These are phyloP conservation scores for Cyberlindnera nakhonratchasimensis DNA, from an alignment of 805 yeast genomes.

Conservation along the genomic window DNA sequence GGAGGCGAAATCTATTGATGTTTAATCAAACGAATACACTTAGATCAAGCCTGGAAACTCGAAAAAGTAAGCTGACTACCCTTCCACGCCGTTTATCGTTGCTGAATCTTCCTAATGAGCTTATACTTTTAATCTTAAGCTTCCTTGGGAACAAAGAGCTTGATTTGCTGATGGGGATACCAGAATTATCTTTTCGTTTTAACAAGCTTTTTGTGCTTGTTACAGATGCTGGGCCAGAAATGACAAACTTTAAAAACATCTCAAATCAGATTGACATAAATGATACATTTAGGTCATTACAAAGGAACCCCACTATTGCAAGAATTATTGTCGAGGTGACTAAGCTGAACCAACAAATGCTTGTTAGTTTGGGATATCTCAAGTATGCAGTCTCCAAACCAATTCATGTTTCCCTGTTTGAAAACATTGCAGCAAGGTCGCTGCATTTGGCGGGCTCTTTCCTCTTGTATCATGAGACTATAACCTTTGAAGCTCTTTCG, in stretches of 20 bases:
- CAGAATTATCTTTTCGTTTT: neutral
- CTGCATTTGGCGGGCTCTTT: neutral
- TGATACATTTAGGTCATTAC: neutral
- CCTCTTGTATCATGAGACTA: neutral
- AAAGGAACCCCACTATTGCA: neutral
- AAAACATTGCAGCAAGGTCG: neutral
- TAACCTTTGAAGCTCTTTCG: neutral
- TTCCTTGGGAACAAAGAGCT: neutral
- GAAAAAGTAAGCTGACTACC: no score
- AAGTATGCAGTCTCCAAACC: neutral
- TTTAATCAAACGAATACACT: no score
- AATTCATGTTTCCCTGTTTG: neutral
- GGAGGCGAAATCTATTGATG: no score
- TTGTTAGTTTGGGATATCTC: neutral
- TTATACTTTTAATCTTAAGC: neutral
- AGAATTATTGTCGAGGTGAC: neutral
- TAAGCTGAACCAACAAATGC: neutral
- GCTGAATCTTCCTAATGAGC: neutral
- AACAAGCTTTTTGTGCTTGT: neutral
- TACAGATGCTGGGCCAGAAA: neutral
- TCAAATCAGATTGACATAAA: neutral
- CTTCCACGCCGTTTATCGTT: neutral
- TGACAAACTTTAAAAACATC: neutral
- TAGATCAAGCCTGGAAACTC: no score
- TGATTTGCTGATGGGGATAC: neutral